These are phyloP conservation scores for Phialocephala sp. DNA, from an alignment of 2,329 filamentous ascomycete genomes.

Conservation along the genomic window DNA sequence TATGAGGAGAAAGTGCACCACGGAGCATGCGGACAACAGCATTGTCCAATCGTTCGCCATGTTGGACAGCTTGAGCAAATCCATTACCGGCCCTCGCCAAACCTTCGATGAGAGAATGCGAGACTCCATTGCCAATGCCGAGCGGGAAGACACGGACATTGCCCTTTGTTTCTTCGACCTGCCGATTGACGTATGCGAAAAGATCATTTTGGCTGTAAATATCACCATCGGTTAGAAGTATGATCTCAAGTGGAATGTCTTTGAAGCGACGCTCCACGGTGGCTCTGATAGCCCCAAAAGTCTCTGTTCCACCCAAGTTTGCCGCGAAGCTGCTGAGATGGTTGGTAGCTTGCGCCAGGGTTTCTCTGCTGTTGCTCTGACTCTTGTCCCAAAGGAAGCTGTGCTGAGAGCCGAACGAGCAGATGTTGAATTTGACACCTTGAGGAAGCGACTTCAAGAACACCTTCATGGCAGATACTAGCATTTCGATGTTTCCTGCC, in stretches of 20 bases:
- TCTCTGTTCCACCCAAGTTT: slow-evolving; percentile 60
- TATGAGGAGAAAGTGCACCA: slow-evolving; percentile 69
- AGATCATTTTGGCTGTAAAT: slow-evolving; percentile 54
- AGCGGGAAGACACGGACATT: slow-evolving; percentile 59
- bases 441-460: slow-evolving; percentile 70
- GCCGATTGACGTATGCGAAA: slow-evolving; percentile 52
- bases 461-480: slow-evolving; percentile 61
- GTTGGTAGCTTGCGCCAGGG: slow-evolving; percentile 49
- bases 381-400: slow-evolving; percentile 56
- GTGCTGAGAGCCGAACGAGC: slow-evolving; percentile 62
- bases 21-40: slow-evolving; percentile 79
- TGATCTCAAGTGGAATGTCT: slow-evolving; percentile 58
- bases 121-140: slow-evolving; percentile 58
- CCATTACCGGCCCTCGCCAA: slow-evolving; percentile 60
- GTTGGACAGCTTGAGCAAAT: slow-evolving; percentile 65
- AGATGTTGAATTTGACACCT: slow-evolving; percentile 72
- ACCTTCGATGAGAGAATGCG: slow-evolving; percentile 59
- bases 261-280: slow-evolving; percentile 50
- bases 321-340: slow-evolving; percentile 52
- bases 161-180: slow-evolving; percentile 48
- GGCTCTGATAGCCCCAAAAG: slow-evolving; percentile 52
- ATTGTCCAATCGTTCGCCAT: slow-evolving; percentile 68
- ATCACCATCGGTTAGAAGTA: slow-evolving; percentile 62
- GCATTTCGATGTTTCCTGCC: slow-evolving; percentile 56
- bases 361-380: slow-evolving; percentile 51